phyloP scores from a whole-genome alignment of 805 yeast genomes.

The Yamadazyma scolyti region DNA sequence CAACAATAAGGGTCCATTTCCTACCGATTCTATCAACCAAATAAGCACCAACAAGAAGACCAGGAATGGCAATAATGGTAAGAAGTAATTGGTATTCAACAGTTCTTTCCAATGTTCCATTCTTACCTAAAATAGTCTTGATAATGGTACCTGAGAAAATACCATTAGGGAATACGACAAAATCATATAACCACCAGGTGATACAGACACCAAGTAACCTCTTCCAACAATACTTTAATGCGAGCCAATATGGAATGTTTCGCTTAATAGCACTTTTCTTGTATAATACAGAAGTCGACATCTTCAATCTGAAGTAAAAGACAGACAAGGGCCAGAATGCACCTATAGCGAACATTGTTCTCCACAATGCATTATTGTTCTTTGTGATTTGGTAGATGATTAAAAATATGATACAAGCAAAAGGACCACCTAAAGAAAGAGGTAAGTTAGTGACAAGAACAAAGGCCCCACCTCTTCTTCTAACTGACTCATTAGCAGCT shows the following conservation, averaged over 20 bases:
- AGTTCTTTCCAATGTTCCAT: slow-evolving; percentile 45
- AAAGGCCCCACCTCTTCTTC: slow-evolving; percentile 63
- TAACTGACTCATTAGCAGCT: slow-evolving; percentile 66
- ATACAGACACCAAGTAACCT: slow-evolving; percentile 67
- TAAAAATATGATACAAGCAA: slow-evolving; percentile 62
- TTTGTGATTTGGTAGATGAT: slow-evolving; percentile 61
- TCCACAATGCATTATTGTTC: slow-evolving; percentile 56
- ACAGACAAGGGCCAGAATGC: slow-evolving; percentile 67
- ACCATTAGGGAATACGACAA: slow-evolving; percentile 78
- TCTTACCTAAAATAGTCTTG: slow-evolving; percentile 39
- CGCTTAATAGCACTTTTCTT: slow-evolving; percentile 60
- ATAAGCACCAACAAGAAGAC: slow-evolving; percentile 66
- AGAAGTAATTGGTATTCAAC: slow-evolving; percentile 75
- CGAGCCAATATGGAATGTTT: slow-evolving; percentile 43
- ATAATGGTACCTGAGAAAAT: slow-evolving; percentile 61
- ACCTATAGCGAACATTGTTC: slow-evolving; percentile 65
- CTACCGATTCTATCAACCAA: slow-evolving; percentile 66
- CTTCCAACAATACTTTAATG: slow-evolving; percentile 64
- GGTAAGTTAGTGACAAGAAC: slow-evolving; percentile 71
- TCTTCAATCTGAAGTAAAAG: slow-evolving; percentile 66
- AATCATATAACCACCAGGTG: slow-evolving; percentile 79
- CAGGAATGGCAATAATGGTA: slow-evolving; percentile 66
- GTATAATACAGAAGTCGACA: slow-evolving; percentile 65
- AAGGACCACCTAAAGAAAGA: slow-evolving; percentile 74
- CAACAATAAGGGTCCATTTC: slow-evolving; percentile 66